Evolutionary conservation across 208 protist genomes (phyloP).

Genomic region (Tritrichomonas foetus): DNA sequence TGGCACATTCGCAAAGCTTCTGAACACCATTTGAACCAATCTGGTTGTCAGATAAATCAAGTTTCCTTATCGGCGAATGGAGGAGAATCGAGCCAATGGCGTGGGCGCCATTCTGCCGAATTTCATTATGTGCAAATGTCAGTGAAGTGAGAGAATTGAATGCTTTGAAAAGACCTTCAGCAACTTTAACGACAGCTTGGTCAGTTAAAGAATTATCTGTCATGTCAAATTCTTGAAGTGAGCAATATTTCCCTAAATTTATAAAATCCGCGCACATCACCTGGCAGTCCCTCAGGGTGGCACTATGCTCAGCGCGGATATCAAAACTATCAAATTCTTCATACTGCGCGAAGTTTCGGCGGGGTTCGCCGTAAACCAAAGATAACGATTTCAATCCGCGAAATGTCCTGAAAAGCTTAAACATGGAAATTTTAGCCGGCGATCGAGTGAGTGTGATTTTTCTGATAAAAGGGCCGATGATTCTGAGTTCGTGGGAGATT

Average conservation of each 20-base stretch:
- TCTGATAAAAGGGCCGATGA: background rate
- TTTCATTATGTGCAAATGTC: constrained; percentile 34
- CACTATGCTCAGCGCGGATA: background rate
- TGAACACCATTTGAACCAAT: background rate
- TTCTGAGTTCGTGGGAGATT: background rate
- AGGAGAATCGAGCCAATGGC: background rate
- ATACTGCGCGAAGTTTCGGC: constrained; percentile 8
- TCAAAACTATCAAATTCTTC: constrained; percentile 27
- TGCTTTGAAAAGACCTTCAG: background rate
- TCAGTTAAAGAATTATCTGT: constrained; percentile 4
- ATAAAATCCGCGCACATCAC: background rate
- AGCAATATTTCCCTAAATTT: background rate
- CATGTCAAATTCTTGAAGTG: background rate
- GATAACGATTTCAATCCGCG: background rate
- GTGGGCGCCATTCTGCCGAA: background rate
- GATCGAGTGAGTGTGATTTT: background rate
- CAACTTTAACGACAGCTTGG: background rate
- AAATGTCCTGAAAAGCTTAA: constrained; percentile 21
- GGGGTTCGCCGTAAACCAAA: background rate
- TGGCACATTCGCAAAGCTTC: background rate
- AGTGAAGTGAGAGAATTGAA: background rate
- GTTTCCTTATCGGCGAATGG: background rate
- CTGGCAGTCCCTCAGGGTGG: background rate
- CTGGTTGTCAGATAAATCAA: background rate
- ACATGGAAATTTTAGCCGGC: background rate